phyloP scores from a whole-genome alignment of 164 flowering plant genomes.

The Nymphaea colorata region DNA sequence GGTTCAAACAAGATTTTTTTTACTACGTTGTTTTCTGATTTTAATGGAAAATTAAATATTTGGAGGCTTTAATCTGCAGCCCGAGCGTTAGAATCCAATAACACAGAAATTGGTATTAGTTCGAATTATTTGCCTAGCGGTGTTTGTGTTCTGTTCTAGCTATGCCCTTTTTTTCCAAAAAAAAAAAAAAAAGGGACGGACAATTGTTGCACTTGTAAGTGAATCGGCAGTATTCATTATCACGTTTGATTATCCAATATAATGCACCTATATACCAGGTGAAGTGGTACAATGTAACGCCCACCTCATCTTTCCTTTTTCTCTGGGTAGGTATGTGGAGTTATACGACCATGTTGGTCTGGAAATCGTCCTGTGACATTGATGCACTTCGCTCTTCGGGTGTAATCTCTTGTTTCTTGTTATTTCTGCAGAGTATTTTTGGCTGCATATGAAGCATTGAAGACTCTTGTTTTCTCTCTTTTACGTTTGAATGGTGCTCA shows the following conservation, averaged over 20 bases:
- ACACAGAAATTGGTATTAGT: background rate
- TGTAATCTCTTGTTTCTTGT: too few species aligned
- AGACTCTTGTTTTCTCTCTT: too few species aligned
- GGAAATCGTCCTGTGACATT: background rate
- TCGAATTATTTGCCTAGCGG: background rate
- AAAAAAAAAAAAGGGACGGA: too few species aligned
- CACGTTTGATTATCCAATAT: too few species aligned
- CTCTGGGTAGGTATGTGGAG: too few species aligned
- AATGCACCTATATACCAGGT: too few species aligned
- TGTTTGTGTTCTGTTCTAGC: background rate
- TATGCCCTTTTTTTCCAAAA: background rate
- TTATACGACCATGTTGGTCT: background rate
- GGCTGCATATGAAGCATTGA: too few species aligned
- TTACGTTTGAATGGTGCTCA: background rate
- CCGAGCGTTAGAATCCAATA: background rate
- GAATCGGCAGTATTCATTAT: too few species aligned
- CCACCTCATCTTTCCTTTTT: too few species aligned
- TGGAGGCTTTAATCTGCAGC: background rate
- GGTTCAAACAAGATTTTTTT: background rate
- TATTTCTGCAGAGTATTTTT: too few species aligned
- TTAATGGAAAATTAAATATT: background rate
- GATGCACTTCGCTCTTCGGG: background rate
- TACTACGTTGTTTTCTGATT: background rate
- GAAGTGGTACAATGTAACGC: too few species aligned
- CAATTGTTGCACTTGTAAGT: too few species aligned